Conservation (phyloP, 441 rosid species). For the Daphne laureola region DNA sequence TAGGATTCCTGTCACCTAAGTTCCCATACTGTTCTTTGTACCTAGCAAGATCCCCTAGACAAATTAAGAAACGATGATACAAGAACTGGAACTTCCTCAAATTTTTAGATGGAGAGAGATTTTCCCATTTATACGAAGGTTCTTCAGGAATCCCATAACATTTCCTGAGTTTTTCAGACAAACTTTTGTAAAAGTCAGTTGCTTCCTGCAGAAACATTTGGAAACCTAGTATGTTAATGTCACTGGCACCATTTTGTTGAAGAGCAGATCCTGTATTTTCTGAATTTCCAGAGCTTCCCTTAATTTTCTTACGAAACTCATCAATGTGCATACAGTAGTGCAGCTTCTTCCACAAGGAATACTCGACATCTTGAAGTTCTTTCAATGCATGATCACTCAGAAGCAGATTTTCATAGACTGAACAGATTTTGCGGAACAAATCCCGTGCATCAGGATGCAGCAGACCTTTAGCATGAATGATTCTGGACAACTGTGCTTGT, state of each 20-base stretch:
- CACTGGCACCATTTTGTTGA: constrained; percentile 18
- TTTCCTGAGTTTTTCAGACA: constrained; percentile 38
- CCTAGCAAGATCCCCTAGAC: constrained; percentile 92
- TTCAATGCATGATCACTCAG: constrained; percentile 33
- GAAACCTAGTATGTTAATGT: constrained; percentile 39
- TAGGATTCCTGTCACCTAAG: constrained; percentile 25
- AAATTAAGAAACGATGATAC: constrained; percentile 72
- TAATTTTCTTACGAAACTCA: constrained; percentile 72
- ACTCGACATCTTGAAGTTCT: constrained; percentile 79
- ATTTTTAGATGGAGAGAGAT: constrained; percentile 19
- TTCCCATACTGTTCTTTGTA: constrained; percentile 65
- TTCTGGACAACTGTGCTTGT: constrained; percentile 64
- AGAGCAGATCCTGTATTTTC: constrained; percentile 11
- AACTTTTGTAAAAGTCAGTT: constrained; percentile 43
- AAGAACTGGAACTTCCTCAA: constrained; percentile 48
- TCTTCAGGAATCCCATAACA: constrained; percentile 38
- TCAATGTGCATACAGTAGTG: constrained; percentile 56
- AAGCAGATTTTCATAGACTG: constrained; percentile 49
- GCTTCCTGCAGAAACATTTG: constrained; percentile 57
- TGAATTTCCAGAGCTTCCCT: constrained; percentile 29
- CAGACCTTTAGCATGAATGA: constrained; percentile 46
- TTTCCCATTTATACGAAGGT: constrained; percentile 22
- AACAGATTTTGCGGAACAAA: constrained; percentile 49
- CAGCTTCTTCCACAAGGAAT: constrained; percentile 77
- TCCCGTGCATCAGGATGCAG: constrained; percentile 46